These are phyloP conservation scores for Arctium lappa DNA, from an alignment of 129 eudicot species.

Conservation along the genomic window DNA sequence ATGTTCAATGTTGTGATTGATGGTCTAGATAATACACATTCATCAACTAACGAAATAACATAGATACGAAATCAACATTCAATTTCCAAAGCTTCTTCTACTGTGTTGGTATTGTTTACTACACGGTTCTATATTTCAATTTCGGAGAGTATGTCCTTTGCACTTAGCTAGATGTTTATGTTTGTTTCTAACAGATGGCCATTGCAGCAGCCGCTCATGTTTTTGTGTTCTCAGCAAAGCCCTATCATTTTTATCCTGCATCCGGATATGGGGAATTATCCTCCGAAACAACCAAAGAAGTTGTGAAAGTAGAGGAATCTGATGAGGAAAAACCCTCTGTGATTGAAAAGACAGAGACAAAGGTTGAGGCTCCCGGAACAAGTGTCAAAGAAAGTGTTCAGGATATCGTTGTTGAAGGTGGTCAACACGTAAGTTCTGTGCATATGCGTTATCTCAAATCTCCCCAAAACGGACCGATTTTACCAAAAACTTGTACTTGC, in stretches of 20 bases:
- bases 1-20: too few relatives aligned
- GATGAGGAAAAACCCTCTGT: slow-evolving; percentile 46
- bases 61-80: too few relatives aligned
- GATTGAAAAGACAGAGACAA: slow-evolving; percentile 58
- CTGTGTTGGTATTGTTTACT: too few relatives aligned
- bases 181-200: slow-evolving; percentile 64
- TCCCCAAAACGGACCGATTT: neutral
- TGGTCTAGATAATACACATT: too few relatives aligned
- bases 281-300: slow-evolving; percentile 41
- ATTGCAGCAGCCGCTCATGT: slow-evolving; percentile 88
- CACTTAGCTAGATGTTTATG: neutral
- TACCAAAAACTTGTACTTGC: neutral
- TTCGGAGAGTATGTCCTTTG: neutral
- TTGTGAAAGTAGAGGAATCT: slow-evolving; percentile 42
- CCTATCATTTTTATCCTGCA: slow-evolving; percentile 54
- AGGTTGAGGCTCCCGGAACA: slow-evolving; percentile 78
- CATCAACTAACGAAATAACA: too few relatives aligned
- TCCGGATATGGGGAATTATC: slow-evolving; percentile 42
- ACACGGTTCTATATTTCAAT: neutral
- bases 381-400: slow-evolving; percentile 91
- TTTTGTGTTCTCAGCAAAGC: slow-evolving; percentile 72
- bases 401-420: slow-evolving; percentile 92
- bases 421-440: slow-evolving; percentile 66
- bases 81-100: too few relatives aligned
- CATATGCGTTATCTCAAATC: neutral